These are phyloP conservation scores for Antitrichia curtipendula DNA, from an alignment of 225 moss, liverwort and hornwort species.

Conservation along the genomic window DNA sequence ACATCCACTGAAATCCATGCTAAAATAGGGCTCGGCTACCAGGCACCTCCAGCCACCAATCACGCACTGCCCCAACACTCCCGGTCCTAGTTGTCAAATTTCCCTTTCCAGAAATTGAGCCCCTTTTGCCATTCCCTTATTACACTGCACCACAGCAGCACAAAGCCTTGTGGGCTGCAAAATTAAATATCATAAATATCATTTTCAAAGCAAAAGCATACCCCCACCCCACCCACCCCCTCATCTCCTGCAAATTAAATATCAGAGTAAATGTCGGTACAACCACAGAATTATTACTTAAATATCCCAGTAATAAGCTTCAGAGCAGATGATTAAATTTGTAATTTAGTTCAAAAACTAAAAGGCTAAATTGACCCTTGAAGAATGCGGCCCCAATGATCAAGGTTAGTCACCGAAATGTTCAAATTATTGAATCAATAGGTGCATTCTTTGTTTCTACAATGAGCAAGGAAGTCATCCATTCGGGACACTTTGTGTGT, in stretches of 20 bases:
- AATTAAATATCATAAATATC: background rate
- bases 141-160: background rate
- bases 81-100: background rate
- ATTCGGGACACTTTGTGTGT: rapidly evolving
- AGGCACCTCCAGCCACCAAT: background rate
- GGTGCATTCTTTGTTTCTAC: background rate
- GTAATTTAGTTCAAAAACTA: background rate
- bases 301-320: no score
- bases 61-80: background rate
- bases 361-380: background rate
- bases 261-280: background rate
- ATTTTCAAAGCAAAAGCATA: background rate
- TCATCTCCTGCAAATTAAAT: background rate
- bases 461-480: background rate
- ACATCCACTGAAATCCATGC: background rate
- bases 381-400: rapidly evolving
- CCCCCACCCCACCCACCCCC: no score
- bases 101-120: background rate
- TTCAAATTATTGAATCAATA: rapidly evolving
- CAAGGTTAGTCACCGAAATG: background rate
- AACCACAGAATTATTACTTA: background rate
- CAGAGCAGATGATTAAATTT: background rate
- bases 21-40: background rate
- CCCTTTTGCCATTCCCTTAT: background rate
- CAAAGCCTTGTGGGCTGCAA: background rate